phyloP scores from a whole-genome alignment of 1,284 basidiomycete genomes.

The Melampsora americana region DNA sequence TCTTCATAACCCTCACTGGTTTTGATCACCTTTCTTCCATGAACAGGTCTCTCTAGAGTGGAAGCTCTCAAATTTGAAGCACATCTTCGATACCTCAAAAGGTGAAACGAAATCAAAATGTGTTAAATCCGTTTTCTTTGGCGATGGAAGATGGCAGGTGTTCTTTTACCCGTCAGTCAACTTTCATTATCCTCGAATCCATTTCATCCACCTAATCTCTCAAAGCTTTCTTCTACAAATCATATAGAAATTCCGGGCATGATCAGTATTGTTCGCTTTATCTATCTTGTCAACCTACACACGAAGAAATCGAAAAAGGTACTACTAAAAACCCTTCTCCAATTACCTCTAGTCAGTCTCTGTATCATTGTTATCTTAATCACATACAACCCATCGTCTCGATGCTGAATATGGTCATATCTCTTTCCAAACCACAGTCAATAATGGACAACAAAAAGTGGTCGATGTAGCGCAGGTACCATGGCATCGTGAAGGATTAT shows the following conservation, averaged over 20 bases:
- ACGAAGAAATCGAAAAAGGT: constrained; percentile 49
- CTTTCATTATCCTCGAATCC: not conserved
- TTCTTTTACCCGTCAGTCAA: constrained; percentile 49
- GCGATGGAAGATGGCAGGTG: constrained; percentile 51
- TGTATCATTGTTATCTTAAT: constrained; percentile 7
- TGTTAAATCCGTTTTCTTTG: constrained; percentile 51
- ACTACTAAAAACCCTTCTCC: constrained; percentile 14
- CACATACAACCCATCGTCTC: constrained; percentile 1
- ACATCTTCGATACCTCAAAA: constrained; percentile 54
- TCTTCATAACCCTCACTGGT: not conserved
- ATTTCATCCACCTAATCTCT: too few species aligned
- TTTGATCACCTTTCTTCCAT: not conserved
- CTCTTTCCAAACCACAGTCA: constrained; percentile 18
- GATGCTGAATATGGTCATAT: not conserved
- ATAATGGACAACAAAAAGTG: constrained; percentile 15
- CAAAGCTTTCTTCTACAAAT: not conserved
- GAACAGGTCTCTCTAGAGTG: constrained; percentile 50
- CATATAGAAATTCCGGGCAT: constrained; percentile 30
- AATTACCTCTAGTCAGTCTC: not conserved
- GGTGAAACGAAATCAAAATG: constrained; percentile 55
- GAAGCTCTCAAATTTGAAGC: constrained; percentile 52
- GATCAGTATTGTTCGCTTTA: constrained; percentile 51
- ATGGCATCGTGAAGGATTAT: constrained; percentile 51
- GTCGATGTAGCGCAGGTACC: constrained; percentile 45
- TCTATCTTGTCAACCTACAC: constrained; percentile 52